Base-by-base conservation (phyloP, 2,329 filamentous ascomycete genomes). In the Sporothrix dimorphospora region DNA sequence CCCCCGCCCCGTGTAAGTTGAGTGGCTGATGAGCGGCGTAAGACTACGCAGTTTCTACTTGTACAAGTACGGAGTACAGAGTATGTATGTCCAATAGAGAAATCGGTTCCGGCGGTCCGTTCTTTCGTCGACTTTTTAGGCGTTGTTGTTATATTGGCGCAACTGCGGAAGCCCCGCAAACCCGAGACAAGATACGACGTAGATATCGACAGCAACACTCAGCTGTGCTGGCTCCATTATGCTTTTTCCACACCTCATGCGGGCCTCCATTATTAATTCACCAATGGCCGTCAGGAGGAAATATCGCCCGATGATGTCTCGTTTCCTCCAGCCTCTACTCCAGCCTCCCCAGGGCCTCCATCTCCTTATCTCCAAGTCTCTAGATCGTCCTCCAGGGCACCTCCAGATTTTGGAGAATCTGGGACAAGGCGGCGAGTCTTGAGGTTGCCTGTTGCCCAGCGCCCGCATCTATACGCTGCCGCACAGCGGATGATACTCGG, bases 21-120 rank as follows among this genome's bases (percentile, higher is more conserved):
- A 67, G 63, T 67, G 45, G 42, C 63, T 67, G 45, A 67, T 14
- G 12, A 19, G 53, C 40, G 6, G 57, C 27, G 27, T n/a, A 27
- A 24, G 14, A 38, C 27, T n/a, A 59, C 11, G 6, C 3, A 34
- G 3, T 34, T 34, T 6, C n/a, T n/a, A n/a, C n/a, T n/a, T 34
- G 30, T 34, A 34, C 30, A 34, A 34, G 30, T 34, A 38, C 57
- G 12, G n/a, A n/a, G n/a, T n/a, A 8, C 11, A n/a, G 7, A 61
- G 4, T 34, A 19, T 61, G 40, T 9, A 11, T 47, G 7, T n/a
- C 24, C 21, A 70, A 71, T 49, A 38, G 24, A 30, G 63, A 68
- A 47, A 55, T 68, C 47, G 71, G 38, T 63, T 61, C 47, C 55
- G 55, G 71, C 30, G 8, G 63, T 47, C 67, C 66, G 57, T 40